These are phyloP conservation scores for Blastobotrys terrestris DNA, from an alignment of 805 yeast genomes.

Conservation along the genomic window DNA sequence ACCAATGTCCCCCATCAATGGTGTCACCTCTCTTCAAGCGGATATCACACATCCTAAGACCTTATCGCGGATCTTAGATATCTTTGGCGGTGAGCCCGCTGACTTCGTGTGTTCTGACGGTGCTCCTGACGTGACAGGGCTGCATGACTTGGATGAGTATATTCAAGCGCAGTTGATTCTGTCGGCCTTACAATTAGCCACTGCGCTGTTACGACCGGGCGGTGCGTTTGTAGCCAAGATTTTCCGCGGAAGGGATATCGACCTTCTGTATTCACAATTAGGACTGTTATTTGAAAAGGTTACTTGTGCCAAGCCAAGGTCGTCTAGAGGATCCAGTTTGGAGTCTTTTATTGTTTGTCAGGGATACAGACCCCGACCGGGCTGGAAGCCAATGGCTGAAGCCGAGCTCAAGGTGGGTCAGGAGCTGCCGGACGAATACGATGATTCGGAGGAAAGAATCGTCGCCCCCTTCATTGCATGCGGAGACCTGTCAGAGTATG, in stretches of 20 bases:
- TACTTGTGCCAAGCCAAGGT: constrained; percentile 92
- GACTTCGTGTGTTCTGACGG: constrained; percentile 97
- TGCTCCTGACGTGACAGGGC: constrained; percentile 97
- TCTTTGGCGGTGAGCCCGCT: constrained; percentile 88
- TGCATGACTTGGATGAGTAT: constrained; percentile 94
- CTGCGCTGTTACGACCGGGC: constrained; percentile 81
- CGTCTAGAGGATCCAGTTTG: constrained; percentile 89
- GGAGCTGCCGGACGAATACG: neutral
- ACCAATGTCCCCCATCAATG: constrained; percentile 94
- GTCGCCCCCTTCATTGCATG: constrained; percentile 94
- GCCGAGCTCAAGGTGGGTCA: constrained; percentile 9
- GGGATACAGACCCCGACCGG: constrained; percentile 75
- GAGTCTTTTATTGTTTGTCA: constrained; percentile 92
- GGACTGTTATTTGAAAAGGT: constrained; percentile 81
- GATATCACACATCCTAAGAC: constrained; percentile 97
- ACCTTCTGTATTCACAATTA: constrained; percentile 84
- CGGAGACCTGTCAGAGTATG: constrained; percentile 83
- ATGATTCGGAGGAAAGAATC: constrained; percentile 50
- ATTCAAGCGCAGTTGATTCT: constrained; percentile 91
- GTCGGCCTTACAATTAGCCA: constrained; percentile 86
- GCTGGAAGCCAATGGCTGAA: constrained; percentile 61
- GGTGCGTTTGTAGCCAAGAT: constrained; percentile 95
- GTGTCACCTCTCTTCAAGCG: constrained; percentile 87
- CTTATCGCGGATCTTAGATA: constrained; percentile 60
- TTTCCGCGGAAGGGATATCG: constrained; percentile 93